A percentile compares a stretch with the other conserved stretches of the same genome.
Conservation (phyloP, 2,329 filamentous ascomycete genomes). For the Juglanconis sp. region DNA sequence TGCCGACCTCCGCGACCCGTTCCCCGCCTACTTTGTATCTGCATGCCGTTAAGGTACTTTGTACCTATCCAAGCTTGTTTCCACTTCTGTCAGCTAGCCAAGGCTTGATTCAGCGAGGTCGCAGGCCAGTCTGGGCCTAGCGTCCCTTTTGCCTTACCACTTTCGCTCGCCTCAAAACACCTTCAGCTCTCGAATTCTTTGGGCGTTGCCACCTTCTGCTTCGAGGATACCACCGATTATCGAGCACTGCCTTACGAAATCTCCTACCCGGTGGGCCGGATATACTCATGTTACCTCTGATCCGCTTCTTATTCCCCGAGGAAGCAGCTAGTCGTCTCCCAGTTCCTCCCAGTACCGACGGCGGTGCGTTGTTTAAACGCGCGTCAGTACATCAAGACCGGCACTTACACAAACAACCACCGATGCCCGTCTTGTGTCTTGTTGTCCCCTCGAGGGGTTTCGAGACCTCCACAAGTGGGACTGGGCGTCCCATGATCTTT, state of each 20-base stretch:
- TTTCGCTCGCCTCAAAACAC: constrained; percentile 10
- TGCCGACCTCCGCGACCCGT: constrained; percentile 9
- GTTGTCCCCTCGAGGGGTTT: background rate
- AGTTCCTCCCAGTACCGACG: background rate
- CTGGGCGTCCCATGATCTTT: background rate
- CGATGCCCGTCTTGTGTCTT: background rate
- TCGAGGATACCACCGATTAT: background rate
- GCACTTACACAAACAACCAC: constrained; percentile 12
- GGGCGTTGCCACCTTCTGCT: constrained; percentile 12
- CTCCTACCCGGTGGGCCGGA: background rate
- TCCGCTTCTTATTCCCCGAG: background rate
- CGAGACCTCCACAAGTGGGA: background rate
- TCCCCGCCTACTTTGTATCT: background rate
- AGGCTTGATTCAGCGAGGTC: background rate
- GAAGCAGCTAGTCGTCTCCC: background rate
- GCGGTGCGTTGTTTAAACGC: constrained; percentile 11
- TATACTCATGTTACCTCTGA: background rate
- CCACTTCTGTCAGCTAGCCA: constrained; percentile 1
- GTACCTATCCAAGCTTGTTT: constrained; percentile 9
- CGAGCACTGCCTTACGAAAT: background rate
- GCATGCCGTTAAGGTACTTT: background rate
- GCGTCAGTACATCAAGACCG: constrained; percentile 14
- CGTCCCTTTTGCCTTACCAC: constrained; percentile 2
- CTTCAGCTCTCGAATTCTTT: background rate
- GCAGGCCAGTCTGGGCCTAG: constrained; percentile 5